These are phyloP conservation scores for Rhodotorula babjevae DNA, from an alignment of 768 basidiomycete species.

Conservation along the genomic window DNA sequence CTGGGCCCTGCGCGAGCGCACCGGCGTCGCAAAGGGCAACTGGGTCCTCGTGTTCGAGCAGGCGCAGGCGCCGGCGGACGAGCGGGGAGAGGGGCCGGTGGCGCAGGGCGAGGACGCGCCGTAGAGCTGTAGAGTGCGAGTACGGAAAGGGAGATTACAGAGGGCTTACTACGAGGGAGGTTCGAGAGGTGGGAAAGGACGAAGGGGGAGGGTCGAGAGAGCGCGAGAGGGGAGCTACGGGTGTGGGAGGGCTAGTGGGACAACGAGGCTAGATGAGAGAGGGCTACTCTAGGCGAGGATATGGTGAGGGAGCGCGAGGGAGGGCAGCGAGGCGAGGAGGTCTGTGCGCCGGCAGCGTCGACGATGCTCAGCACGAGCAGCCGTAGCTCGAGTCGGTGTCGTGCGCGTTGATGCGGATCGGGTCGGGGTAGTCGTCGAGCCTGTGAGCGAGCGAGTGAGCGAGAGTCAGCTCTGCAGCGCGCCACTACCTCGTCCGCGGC, in stretches of 20 bases:
- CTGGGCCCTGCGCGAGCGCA: conserved; percentile 10
- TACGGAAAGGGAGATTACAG: no score
- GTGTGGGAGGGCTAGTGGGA: no score
- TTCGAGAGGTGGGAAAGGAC: no score
- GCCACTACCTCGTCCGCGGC: no score
- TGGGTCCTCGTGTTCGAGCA: conserved; percentile 20
- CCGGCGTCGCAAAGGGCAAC: conserved; percentile 20
- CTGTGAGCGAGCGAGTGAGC: conserved; percentile 50
- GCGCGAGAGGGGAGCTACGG: no score
- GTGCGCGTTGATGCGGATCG: conserved; percentile 92
- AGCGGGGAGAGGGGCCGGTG: no score
- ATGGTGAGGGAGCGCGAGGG: background rate
- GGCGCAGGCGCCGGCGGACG: no score
- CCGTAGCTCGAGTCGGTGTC: conserved; percentile 88
- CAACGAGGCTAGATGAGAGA: no score
- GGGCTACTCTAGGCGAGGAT: background rate
- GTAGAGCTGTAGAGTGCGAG: no score
- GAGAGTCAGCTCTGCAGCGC: background rate
- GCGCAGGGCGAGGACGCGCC: no score
- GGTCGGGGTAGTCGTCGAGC: conserved; percentile 97
- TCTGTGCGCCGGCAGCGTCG: background rate
- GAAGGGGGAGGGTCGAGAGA: no score
- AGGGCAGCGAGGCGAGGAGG: background rate
- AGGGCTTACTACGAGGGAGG: no score
- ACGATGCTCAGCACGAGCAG: conserved; percentile 54